Evolutionary conservation across 495 filamentous ascomycete species (phyloP).

Genomic region (Podospora didyma): DNA sequence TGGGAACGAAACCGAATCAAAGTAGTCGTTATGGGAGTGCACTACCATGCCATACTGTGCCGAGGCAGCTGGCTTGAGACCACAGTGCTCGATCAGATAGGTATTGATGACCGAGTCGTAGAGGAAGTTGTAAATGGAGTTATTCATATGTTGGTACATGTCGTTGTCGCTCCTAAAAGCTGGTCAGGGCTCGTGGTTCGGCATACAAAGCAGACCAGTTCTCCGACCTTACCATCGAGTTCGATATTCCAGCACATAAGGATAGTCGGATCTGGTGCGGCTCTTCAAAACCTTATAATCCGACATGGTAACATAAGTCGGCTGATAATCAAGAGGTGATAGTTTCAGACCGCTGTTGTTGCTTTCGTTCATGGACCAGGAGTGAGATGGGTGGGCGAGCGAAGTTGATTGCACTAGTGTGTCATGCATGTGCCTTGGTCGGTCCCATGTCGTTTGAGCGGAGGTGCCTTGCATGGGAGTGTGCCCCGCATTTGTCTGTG

Average conservation of each 20-base stretch:
- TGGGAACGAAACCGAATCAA: conserved; percentile 78
- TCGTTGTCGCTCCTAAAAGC: conserved; percentile 80
- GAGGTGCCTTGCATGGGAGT: too few relatives aligned
- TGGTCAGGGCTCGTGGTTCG: not conserved
- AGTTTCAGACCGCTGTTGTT: too few relatives aligned
- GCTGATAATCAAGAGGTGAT: too few relatives aligned
- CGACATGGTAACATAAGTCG: conserved; percentile 30
- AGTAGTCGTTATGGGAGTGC: conserved; percentile 78
- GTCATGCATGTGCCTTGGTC: too few relatives aligned
- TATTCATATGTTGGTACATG: conserved; percentile 89
- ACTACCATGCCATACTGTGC: conserved; percentile 78
- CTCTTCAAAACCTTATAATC: conserved; percentile 50
- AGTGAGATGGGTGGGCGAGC: too few relatives aligned
- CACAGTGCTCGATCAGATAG: conserved; percentile 79
- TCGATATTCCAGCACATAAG: conserved; percentile 75
- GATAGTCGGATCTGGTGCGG: conserved; percentile 67
- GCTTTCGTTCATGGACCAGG: not conserved
- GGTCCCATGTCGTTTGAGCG: too few relatives aligned
- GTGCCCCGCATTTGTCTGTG: too few relatives aligned
- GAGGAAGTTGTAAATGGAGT: conserved; percentile 75
- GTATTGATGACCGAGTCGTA: conserved; percentile 88
- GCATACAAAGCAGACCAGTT: conserved; percentile 2
- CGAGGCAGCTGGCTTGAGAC: conserved; percentile 64
- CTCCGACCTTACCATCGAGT: conserved; percentile 69
- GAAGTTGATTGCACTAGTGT: too few relatives aligned